These are phyloP conservation scores for Plectosphaerella sp. DNA, from an alignment of 2,329 filamentous ascomycete species.

Conservation along the genomic window DNA sequence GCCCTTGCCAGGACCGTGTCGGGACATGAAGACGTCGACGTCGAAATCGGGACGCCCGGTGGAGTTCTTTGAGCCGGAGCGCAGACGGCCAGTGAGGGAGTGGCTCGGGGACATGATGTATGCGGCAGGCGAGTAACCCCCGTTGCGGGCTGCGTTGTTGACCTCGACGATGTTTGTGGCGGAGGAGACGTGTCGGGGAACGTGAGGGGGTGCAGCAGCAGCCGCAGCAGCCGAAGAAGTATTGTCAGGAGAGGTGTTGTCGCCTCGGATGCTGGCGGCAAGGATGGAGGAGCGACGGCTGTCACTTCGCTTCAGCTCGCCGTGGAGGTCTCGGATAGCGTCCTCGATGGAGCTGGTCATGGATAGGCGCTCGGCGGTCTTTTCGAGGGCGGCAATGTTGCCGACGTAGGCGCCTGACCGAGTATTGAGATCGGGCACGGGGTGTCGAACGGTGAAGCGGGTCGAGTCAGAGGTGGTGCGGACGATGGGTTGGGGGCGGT, in stretches of 20 bases:
- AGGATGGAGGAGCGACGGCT: constrained; percentile 61
- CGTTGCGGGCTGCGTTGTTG: constrained; percentile 61
- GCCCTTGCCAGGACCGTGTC: constrained; percentile 50
- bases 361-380: constrained; percentile 69
- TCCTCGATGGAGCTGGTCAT: constrained; percentile 72
- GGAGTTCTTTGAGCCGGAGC: constrained; percentile 51
- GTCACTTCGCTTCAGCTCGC: constrained; percentile 66
- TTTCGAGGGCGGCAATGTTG: constrained; percentile 71
- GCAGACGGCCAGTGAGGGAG: constrained; percentile 53
- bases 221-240: constrained; percentile 15
- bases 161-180: constrained; percentile 64
- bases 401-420: constrained; percentile 57
- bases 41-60: constrained; percentile 35
- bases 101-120: constrained; percentile 64
- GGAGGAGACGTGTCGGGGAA: constrained; percentile 42
- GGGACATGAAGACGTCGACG: constrained; percentile 36
- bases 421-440: constrained; percentile 57
- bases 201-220: constrained; percentile 10
- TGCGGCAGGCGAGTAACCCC: constrained; percentile 65
- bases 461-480: constrained; percentile 40
- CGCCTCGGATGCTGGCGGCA: constrained; percentile 39
- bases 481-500: constrained; percentile 36
- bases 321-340: constrained; percentile 69
- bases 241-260: constrained; percentile 16
- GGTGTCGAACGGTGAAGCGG: constrained; percentile 47